These are phyloP conservation scores for Phytophthora lateralis DNA, from an alignment of 352 stramenopile species.

Conservation along the genomic window DNA sequence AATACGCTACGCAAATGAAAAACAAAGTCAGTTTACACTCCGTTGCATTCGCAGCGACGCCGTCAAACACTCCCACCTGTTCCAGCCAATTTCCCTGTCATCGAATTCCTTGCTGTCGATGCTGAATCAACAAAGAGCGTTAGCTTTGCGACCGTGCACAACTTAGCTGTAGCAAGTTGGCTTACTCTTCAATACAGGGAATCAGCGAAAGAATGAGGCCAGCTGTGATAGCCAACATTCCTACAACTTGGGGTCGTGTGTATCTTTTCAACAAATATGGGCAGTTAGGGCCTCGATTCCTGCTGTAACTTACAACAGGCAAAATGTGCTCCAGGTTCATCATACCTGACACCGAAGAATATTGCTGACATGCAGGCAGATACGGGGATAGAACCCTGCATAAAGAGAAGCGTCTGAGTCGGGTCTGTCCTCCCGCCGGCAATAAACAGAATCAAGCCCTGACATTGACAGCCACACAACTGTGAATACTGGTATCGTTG, in stretches of 20 bases:
- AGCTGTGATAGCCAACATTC: conserved; percentile 65
- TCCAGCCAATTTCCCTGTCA: conserved; percentile 80
- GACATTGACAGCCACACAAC: conserved; percentile 1
- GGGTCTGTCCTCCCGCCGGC: conserved; percentile 80
- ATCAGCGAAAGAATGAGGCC: conserved; percentile 79
- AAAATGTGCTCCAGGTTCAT: background rate
- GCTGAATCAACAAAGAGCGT: conserved; percentile 33
- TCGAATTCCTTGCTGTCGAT: conserved; percentile 65
- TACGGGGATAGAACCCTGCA: conserved; percentile 83
- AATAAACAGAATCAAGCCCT: conserved; percentile 88
- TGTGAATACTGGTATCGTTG: conserved; percentile 1
- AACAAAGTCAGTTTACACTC: background rate
- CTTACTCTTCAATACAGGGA: conserved; percentile 81
- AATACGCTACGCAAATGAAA: conserved; percentile 47
- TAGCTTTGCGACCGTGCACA: conserved; percentile 1
- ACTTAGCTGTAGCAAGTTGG: background rate
- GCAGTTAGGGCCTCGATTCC: background rate
- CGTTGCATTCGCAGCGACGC: background rate
- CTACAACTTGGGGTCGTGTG: conserved; percentile 71
- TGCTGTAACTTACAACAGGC: background rate
- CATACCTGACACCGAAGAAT: conserved; percentile 61
- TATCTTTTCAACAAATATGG: conserved; percentile 49
- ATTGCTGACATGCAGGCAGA: conserved; percentile 64
- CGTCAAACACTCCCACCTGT: conserved; percentile 46
- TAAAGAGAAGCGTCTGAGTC: conserved; percentile 84